Conservation (phyloP, 2,329 filamentous ascomycete species). For the Aspergillus sp. region DNA sequence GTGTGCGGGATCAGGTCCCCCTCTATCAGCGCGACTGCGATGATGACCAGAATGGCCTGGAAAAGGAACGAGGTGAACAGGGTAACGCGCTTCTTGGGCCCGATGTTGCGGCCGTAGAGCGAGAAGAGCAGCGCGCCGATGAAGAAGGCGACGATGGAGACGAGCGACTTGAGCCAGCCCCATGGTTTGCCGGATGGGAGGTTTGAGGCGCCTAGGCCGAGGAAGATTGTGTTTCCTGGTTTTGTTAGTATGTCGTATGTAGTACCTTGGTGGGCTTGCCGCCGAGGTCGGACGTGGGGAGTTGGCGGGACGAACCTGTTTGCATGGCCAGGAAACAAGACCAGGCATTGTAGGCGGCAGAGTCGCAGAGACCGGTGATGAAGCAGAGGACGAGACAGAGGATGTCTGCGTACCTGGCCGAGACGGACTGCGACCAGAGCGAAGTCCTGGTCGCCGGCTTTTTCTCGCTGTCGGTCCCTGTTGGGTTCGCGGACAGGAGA, state of each 20-base stretch:
- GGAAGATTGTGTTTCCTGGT: constrained; percentile 49
- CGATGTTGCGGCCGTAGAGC: constrained; percentile 34
- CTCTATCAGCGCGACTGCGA: constrained; percentile 42
- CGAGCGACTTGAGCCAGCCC: constrained; percentile 47
- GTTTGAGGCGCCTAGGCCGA: constrained; percentile 45
- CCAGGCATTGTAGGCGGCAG: constrained; percentile 48
- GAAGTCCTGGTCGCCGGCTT: neutral
- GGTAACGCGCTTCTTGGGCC: constrained; percentile 34
- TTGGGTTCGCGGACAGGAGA: no score
- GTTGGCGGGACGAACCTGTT: constrained; percentile 35
- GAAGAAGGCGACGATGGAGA: constrained; percentile 44
- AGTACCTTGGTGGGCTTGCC: no score
- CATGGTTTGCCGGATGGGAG: constrained; percentile 40
- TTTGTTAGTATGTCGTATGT: neutral
- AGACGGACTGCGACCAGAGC: constrained; percentile 32
- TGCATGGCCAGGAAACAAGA: constrained; percentile 50
- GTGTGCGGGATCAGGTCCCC: constrained; percentile 39
- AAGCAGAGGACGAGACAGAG: constrained; percentile 42
- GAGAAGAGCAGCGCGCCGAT: constrained; percentile 43
- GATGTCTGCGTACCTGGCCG: constrained; percentile 34
- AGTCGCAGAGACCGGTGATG: constrained; percentile 46
- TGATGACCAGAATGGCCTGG: constrained; percentile 39
- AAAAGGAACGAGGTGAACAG: constrained; percentile 43
- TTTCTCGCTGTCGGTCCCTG: neutral
- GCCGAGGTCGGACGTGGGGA: neutral